These are phyloP conservation scores for Neostapfia colusana DNA, from an alignment of 176 grass and related monocot genomes.

Conservation along the genomic window DNA sequence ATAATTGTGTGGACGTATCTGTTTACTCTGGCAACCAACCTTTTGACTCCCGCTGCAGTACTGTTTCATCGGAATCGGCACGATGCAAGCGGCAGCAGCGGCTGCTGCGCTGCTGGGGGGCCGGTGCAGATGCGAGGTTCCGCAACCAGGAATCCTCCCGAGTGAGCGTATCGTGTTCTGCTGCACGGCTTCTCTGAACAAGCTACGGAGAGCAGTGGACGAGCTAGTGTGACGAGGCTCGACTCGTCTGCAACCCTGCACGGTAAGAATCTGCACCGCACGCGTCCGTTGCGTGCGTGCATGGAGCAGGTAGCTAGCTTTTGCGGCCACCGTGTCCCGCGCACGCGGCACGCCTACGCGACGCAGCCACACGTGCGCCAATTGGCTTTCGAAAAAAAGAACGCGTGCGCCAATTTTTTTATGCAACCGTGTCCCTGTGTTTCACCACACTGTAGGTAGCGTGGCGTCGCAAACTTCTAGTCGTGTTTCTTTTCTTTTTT, in stretches of 20 bases:
- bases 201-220: too few relatives aligned
- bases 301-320: too few relatives aligned
- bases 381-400: too few relatives aligned
- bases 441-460: background rate
- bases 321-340: background rate
- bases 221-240: too few relatives aligned
- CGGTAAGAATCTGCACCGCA: too few relatives aligned
- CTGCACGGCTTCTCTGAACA: background rate
- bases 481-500: too few relatives aligned
- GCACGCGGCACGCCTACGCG: background rate
- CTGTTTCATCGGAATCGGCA: slow-evolving; percentile 12
- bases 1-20: background rate
- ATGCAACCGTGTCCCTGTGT: background rate
- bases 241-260: too few relatives aligned
- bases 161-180: too few relatives aligned
- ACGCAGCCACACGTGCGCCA: background rate
- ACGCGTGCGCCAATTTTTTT: too few relatives aligned
- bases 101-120: background rate
- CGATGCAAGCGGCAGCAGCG: background rate
- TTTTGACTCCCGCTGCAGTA: slow-evolving; percentile 5
- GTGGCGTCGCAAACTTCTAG: too few relatives aligned
- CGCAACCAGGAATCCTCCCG: background rate
- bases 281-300: slow-evolving; percentile 17
- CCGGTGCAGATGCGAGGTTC: slow-evolving; percentile 7
- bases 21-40: slow-evolving; percentile 20